phyloP scores from a whole-genome alignment of 2,329 filamentous ascomycete genomes.

The Dothidotthia symphoricarpi region DNA sequence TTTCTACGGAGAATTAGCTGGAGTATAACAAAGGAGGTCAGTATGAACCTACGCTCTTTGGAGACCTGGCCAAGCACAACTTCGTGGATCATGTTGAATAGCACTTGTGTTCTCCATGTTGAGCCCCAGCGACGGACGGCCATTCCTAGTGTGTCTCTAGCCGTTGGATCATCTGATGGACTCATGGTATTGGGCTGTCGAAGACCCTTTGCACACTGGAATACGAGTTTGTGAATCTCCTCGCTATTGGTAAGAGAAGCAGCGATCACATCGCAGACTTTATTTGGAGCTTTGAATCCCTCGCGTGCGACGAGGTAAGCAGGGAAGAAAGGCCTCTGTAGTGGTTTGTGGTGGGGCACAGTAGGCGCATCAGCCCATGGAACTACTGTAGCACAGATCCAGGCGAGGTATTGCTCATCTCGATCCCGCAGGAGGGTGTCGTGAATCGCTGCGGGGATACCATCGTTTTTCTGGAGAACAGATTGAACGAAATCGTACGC shows the following conservation, averaged over 20 bases:
- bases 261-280: slow-evolving; percentile 65
- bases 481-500: slow-evolving; percentile 62
- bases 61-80: slow-evolving; percentile 45
- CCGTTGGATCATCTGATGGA: slow-evolving; percentile 41
- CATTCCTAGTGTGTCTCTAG: slow-evolving; percentile 69
- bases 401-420: slow-evolving; percentile 69
- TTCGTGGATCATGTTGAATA: slow-evolving; percentile 67
- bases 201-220: slow-evolving; percentile 49
- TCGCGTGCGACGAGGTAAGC: slow-evolving; percentile 67
- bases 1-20: slow-evolving; percentile 36
- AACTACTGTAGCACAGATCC: slow-evolving; percentile 71
- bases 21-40: not conserved
- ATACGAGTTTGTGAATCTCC: slow-evolving; percentile 64
- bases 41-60: slow-evolving; percentile 43
- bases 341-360: slow-evolving; percentile 51
- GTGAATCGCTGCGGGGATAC: slow-evolving; percentile 44
- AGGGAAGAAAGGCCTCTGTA: slow-evolving; percentile 40
- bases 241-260: slow-evolving; percentile 62
- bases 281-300: slow-evolving; percentile 78
- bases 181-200: slow-evolving; percentile 49
- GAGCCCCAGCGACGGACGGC: slow-evolving; percentile 69
- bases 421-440: slow-evolving; percentile 57
- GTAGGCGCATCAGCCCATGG: slow-evolving; percentile 64
- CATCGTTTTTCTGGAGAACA: slow-evolving; percentile 8
- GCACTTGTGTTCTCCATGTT: slow-evolving; percentile 69